Percentiles rank a stretch among this genome's conserved stretches.
Evolutionary conservation across 2,329 filamentous ascomycete genomes (phyloP).

Genomic region (Exophiala aquamarina): DNA sequence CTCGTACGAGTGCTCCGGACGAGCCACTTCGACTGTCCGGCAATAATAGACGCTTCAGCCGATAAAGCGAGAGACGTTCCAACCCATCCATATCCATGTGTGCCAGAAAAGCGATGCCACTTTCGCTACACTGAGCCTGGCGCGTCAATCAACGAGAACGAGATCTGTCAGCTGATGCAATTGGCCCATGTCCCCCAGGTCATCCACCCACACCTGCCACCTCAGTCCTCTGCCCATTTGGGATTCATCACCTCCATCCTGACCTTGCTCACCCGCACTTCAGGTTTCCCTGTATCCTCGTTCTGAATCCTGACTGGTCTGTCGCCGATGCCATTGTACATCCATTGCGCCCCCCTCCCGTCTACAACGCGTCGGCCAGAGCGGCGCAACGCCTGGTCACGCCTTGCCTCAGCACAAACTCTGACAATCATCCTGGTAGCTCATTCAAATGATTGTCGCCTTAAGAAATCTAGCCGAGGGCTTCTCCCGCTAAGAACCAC

Average conservation of each 20-base stretch:
- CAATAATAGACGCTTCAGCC: too few species aligned
- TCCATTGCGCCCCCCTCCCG: neutral
- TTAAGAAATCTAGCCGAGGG: slow-evolving; percentile 8
- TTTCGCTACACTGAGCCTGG: neutral
- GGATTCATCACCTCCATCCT: too few species aligned
- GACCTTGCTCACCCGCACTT: too few species aligned
- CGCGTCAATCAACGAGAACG: neutral
- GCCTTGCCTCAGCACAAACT: neutral
- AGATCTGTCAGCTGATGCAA: slow-evolving; percentile 1
- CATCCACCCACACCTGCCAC: neutral
- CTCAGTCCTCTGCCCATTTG: too few species aligned
- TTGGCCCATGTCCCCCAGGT: neutral
- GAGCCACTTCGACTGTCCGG: too few species aligned
- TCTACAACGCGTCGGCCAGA: slow-evolving; percentile 6
- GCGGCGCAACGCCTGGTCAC: slow-evolving; percentile 3
- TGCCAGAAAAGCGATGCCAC: neutral
- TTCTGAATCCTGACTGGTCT: too few species aligned
- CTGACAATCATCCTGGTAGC: too few species aligned
- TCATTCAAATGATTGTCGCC: slow-evolving; percentile 2
- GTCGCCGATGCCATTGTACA: too few species aligned
- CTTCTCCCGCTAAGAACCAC: slow-evolving; percentile 4
- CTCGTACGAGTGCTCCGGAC: too few species aligned
- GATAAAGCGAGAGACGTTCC: too few species aligned
- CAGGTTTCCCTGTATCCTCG: too few species aligned
- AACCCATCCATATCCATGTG: too few species aligned